phyloP scores from a whole-genome alignment of 2,329 filamentous ascomycete genomes.

The Verticillium nubilum region DNA sequence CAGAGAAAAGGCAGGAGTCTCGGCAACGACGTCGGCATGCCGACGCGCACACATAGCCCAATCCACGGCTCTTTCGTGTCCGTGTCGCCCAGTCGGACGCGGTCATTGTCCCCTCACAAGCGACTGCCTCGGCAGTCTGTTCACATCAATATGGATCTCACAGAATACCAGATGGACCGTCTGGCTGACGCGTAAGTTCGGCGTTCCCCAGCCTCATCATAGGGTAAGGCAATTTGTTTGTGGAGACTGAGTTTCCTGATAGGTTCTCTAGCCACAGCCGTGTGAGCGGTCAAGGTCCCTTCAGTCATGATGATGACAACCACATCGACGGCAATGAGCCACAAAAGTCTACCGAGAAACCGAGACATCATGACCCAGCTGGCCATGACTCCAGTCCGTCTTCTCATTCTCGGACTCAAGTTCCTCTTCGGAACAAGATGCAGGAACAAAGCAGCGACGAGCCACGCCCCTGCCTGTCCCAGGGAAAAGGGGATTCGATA shows the following conservation, averaged over 20 bases:
- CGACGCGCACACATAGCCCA: conserved; percentile 16
- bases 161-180: conserved; percentile 42
- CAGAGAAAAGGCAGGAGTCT: conserved; percentile 6
- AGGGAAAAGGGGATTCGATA: background rate
- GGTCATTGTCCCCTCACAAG: conserved; percentile 29
- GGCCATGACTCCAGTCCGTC: background rate
- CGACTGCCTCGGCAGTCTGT: conserved; percentile 30
- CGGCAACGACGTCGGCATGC: background rate
- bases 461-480: background rate
- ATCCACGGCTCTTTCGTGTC: conserved; percentile 33
- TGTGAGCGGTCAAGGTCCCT: background rate
- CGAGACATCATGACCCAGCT: background rate
- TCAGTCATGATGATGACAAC: background rate
- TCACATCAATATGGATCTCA: conserved; percentile 42
- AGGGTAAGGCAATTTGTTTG: background rate
- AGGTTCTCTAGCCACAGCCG: conserved; percentile 5
- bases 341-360: background rate
- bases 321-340: background rate
- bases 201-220: background rate
- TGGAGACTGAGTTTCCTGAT: background rate
- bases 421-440: background rate
- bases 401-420: background rate
- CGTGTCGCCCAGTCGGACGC: conserved; percentile 24
- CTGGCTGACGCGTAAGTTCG: conserved; percentile 37
- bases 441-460: background rate